Percentiles rank a stretch among this genome's conserved stretches.
phyloP scores from a whole-genome alignment of 805 yeast genomes.

The Starmerella vitae region DNA sequence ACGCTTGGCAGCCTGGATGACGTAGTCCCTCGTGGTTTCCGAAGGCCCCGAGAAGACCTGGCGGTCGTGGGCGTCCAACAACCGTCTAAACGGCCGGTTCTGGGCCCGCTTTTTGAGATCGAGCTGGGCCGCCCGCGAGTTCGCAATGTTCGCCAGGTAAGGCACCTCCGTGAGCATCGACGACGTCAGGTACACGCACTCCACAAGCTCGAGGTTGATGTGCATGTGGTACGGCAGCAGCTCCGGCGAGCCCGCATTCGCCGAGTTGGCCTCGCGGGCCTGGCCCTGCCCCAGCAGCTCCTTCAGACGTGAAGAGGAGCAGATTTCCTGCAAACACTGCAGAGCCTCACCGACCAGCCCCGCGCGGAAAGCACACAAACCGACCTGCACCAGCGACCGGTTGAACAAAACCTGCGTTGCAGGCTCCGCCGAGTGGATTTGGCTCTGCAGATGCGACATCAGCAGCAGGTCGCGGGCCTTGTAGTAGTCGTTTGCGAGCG shows the following conservation, averaged over 20 bases:
- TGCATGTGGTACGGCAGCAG: slow-evolving; percentile 97
- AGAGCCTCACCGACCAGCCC: slow-evolving; percentile 79
- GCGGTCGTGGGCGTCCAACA: slow-evolving; percentile 83
- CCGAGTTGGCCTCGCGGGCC: slow-evolving; percentile 35
- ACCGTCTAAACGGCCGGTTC: slow-evolving; percentile 77
- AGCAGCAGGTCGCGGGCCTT: slow-evolving; percentile 81
- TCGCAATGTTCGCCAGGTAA: slow-evolving; percentile 57
- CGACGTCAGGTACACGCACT: slow-evolving; percentile 82
- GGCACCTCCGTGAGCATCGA: slow-evolving; percentile 88
- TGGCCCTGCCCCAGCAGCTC: slow-evolving; percentile 90
- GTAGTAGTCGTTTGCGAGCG: slow-evolving; percentile 71
- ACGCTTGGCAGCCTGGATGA: slow-evolving; percentile 81
- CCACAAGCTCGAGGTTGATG: slow-evolving; percentile 86
- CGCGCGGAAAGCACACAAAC: slow-evolving; percentile 84
- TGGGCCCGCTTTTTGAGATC: slow-evolving; percentile 51
- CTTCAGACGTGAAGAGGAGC: slow-evolving; percentile 71
- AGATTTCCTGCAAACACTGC: slow-evolving; percentile 75
- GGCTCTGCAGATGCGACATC: slow-evolving; percentile 69
- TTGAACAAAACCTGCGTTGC: slow-evolving; percentile 82
- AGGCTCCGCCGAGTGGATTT: slow-evolving; percentile 75
- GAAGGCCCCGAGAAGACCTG: slow-evolving; percentile 96
- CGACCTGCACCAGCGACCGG: slow-evolving; percentile 90
- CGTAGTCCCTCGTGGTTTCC: slow-evolving; percentile 85
- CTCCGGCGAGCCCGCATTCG: slow-evolving; percentile 12
- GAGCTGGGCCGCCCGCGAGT: slow-evolving; percentile 27